phyloP scores from a whole-genome alignment of 2,329 filamentous ascomycete genomes.

The Venturia effusa region DNA sequence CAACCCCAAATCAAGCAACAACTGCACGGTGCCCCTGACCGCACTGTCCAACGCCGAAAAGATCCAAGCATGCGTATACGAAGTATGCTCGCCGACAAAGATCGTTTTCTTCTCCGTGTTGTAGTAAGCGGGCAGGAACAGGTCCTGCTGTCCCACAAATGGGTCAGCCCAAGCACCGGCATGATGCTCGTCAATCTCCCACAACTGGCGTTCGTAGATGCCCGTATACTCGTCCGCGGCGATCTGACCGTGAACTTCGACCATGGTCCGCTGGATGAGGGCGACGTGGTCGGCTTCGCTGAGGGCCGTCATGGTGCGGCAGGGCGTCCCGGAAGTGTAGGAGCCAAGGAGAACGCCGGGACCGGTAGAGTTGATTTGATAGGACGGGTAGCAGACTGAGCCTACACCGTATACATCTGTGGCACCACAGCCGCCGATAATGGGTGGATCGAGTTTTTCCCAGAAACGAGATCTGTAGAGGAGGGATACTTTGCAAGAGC shows the following conservation, averaged over 20 bases:
- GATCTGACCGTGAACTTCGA: conserved; percentile 53
- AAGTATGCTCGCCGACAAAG: conserved; percentile 57
- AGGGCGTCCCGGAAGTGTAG: conserved; percentile 41
- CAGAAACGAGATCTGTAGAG: conserved; percentile 57
- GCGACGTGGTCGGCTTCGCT: conserved; percentile 51
- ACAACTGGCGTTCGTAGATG: conserved; percentile 54
- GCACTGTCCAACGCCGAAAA: conserved; percentile 56
- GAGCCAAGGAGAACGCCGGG: conserved; percentile 52
- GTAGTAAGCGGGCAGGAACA: conserved; percentile 64
- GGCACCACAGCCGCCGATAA: conserved; percentile 51
- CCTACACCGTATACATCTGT: conserved; percentile 52
- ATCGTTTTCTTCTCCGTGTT: conserved; percentile 59
- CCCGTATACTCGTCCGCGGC: conserved; percentile 54
- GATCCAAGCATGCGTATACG: conserved; percentile 63
- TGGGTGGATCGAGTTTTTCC: conserved; percentile 43
- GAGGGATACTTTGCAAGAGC: conserved; percentile 46
- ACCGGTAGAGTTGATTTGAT: conserved; percentile 52
- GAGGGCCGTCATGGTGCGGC: conserved; percentile 36
- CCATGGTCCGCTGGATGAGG: conserved; percentile 53
- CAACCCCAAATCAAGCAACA: conserved; percentile 52
- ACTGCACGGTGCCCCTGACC: conserved; percentile 52
- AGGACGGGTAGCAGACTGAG: conserved; percentile 55
- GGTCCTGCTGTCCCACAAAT: conserved; percentile 51
- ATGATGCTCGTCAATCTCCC: conserved; percentile 51
- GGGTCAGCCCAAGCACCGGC: conserved; percentile 53